Evolutionary conservation across 805 yeast species (phyloP).

Genomic region (Barnettozyma salicaria): DNA sequence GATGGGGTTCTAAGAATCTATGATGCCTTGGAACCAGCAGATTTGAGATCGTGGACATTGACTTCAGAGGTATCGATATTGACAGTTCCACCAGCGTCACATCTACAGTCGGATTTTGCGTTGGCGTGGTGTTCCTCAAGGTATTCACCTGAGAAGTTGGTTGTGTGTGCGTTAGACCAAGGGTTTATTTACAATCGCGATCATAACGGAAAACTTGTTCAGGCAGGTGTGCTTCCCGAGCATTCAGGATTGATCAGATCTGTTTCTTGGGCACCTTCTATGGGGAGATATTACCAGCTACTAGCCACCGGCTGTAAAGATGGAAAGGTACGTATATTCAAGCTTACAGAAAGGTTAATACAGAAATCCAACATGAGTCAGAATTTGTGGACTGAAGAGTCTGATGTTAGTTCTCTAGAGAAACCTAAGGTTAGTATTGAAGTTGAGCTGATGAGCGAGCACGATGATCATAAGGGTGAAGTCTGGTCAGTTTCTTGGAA

Average conservation of each 20-base stretch:
- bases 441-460: slow-evolving; percentile 58
- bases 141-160: slow-evolving; percentile 73
- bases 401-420: slow-evolving; percentile 17
- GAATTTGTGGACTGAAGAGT: slow-evolving; percentile 13
- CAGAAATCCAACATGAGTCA: slow-evolving; percentile 6
- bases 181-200: slow-evolving; percentile 68
- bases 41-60: slow-evolving; percentile 73
- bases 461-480: slow-evolving; percentile 76
- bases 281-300: slow-evolving; percentile 83
- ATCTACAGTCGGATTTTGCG: slow-evolving; percentile 79
- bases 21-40: slow-evolving; percentile 87
- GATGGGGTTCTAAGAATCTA: slow-evolving; percentile 84
- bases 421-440: slow-evolving; percentile 28
- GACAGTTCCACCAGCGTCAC: slow-evolving; percentile 67
- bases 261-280: slow-evolving; percentile 94
- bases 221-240: slow-evolving; percentile 66
- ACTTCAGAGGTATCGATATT: slow-evolving; percentile 66
- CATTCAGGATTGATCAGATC: slow-evolving; percentile 84
- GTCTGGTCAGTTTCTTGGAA: slow-evolving; percentile 98
- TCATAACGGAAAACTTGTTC: slow-evolving; percentile 43
- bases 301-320: slow-evolving; percentile 96
- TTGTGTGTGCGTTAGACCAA: slow-evolving; percentile 80
- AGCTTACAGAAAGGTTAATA: slow-evolving; percentile 44
- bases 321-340: slow-evolving; percentile 83
- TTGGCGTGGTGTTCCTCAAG: slow-evolving; percentile 89